A percentile compares a stretch with the other conserved stretches of the same genome.
phyloP scores from a whole-genome alignment of 371 early-diverging fungal species.

The Mucor piriformis region DNA sequence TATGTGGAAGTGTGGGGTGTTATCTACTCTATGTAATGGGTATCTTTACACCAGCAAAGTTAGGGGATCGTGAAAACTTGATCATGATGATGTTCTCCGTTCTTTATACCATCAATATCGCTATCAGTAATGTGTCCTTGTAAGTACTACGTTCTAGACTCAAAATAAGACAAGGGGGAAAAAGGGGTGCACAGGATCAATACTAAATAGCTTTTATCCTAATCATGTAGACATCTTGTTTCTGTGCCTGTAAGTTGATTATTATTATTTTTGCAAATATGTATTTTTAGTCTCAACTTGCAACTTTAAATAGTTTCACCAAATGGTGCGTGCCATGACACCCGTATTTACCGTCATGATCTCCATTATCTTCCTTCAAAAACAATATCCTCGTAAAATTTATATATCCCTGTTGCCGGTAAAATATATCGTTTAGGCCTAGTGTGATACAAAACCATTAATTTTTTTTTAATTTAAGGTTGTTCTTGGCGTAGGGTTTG shows the following conservation, averaged over 20 bases:
- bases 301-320: conserved; percentile 62
- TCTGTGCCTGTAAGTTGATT: conserved; percentile 24
- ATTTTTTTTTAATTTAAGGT: conserved; percentile 37
- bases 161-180: background rate
- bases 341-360: conserved; percentile 82
- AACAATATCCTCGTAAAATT: conserved; percentile 59
- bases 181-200: background rate
- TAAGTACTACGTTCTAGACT: conserved; percentile 42
- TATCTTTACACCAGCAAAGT: conserved; percentile 60
- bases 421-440: too few relatives aligned
- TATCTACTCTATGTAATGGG: conserved; percentile 53
- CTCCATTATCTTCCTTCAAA: conserved; percentile 59
- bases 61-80: conserved; percentile 64
- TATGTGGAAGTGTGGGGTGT: conserved; percentile 71
- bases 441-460: background rate
- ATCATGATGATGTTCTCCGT: conserved; percentile 81
- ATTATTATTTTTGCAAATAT: background rate
- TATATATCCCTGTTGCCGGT: conserved; percentile 70
- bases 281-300: background rate
- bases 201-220: background rate
- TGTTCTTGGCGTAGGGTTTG: conserved; percentile 83
- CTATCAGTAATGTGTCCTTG: conserved; percentile 84
- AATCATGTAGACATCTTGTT: conserved; percentile 19
- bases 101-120: conserved; percentile 90
- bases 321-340: conserved; percentile 86